Conservation (phyloP, 202 grass and related monocot genomes). For the Bolboschoenoplectus hybrid region DNA sequence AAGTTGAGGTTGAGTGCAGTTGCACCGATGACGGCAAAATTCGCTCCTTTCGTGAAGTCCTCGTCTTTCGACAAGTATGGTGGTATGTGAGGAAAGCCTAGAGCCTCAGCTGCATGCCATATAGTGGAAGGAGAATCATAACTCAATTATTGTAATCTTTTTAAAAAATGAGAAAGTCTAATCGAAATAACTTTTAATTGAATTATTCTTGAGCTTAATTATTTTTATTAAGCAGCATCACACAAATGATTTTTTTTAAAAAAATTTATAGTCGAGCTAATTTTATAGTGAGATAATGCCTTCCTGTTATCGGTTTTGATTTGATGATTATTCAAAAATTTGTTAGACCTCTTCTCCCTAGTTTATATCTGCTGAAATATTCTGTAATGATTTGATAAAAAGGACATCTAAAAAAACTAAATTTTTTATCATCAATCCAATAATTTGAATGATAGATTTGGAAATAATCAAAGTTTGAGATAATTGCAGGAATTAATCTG, state of each 20-base stretch:
- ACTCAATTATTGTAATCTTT: too few relatives aligned
- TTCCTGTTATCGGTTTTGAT: neutral
- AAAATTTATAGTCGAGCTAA: neutral
- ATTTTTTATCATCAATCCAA: neutral
- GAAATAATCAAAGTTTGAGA: neutral
- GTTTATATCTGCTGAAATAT: neutral
- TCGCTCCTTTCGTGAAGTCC: constrained; percentile 40
- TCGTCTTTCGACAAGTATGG: constrained; percentile 28
- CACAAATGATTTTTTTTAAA: neutral
- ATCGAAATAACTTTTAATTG: neutral
- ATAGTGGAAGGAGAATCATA: too few relatives aligned
- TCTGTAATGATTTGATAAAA: neutral
- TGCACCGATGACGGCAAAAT: constrained; percentile 54
- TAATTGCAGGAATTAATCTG: neutral
- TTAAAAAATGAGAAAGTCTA: neutral
- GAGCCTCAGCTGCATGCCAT: constrained; percentile 45
- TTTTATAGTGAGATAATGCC: neutral
- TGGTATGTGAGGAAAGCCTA: constrained; percentile 54
- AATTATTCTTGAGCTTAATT: neutral
- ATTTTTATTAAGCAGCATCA: neutral
- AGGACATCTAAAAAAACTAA: neutral
- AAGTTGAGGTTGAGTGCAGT: constrained; percentile 49
- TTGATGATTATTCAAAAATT: neutral
- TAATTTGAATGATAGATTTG: neutral
- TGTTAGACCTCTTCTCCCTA: neutral